Conservation (phyloP, 441 rosid genomes). For the Breynia disticha region DNA sequence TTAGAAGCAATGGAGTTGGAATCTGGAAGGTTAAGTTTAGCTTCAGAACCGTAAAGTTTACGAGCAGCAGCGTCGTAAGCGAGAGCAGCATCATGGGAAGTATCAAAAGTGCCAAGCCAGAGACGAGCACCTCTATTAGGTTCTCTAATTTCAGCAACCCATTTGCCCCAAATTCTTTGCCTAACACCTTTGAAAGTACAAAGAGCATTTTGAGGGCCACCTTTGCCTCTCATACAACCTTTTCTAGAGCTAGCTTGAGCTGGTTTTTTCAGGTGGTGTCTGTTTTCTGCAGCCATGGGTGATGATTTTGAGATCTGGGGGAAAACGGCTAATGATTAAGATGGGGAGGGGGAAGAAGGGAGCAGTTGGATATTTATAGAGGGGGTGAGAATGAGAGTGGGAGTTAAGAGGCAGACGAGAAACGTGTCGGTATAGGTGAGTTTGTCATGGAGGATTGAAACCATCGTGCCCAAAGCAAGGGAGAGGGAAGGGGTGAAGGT, state of each 20-base stretch:
- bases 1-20: conserved; percentile 5
- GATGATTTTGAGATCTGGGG: conserved; percentile 19
- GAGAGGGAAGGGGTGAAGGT: conserved; percentile 7
- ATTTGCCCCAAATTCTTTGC: conserved; percentile 91
- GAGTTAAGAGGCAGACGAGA: conserved; percentile 12
- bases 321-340: neutral
- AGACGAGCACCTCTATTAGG: conserved; percentile 85
- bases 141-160: conserved; percentile 96
- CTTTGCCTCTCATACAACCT: conserved; percentile 90
- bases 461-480: conserved; percentile 32
- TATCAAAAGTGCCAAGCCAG: conserved; percentile 83
- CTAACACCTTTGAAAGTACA: conserved; percentile 79
- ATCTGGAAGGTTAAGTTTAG: conserved; percentile 79
- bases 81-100: conserved; percentile 95
- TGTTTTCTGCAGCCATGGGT: conserved; percentile 21
- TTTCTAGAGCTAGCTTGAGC: conserved; percentile 75
- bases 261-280: conserved; percentile 32
- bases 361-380: conserved; percentile 11
- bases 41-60: conserved; percentile 71
- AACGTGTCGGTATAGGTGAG: conserved; percentile 39
- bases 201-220: conserved; percentile 83
- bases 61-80: conserved; percentile 86
- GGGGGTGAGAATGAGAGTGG: conserved; percentile 2
- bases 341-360: neutral
- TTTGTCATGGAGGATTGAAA: conserved; percentile 30